These are phyloP conservation scores for Mucor indicus DNA, from an alignment of 371 early-diverging fungal species.

Conservation along the genomic window DNA sequence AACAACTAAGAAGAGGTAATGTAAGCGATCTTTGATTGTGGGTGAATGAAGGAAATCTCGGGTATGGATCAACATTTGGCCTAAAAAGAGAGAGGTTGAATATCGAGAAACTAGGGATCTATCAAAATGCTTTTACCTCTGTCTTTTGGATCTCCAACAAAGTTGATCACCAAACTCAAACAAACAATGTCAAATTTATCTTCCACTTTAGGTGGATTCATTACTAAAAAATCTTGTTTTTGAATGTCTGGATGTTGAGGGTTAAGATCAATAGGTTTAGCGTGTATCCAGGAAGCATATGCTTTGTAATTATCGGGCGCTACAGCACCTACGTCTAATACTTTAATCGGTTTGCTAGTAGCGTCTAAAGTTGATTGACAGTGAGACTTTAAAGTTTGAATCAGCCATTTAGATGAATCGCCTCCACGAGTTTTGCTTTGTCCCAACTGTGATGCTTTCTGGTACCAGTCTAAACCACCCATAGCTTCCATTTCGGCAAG, in stretches of 20 bases:
- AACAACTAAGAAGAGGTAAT: slow-evolving; percentile 75
- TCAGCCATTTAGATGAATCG: slow-evolving; percentile 83
- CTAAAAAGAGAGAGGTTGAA: slow-evolving; percentile 11
- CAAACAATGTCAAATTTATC: slow-evolving; percentile 75
- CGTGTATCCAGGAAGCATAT: slow-evolving; percentile 64
- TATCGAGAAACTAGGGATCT: neutral
- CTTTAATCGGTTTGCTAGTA: slow-evolving; percentile 31
- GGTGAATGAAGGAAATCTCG: slow-evolving; percentile 35
- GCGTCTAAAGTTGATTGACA: slow-evolving; percentile 4
- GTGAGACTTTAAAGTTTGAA: slow-evolving; percentile 45
- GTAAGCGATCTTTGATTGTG: slow-evolving; percentile 21
- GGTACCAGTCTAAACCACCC: slow-evolving; percentile 89
- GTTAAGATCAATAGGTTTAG: slow-evolving; percentile 82
- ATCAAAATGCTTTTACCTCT: slow-evolving; percentile 49
- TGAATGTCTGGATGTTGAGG: slow-evolving; percentile 71
- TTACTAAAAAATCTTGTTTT: slow-evolving; percentile 78
- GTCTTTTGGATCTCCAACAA: slow-evolving; percentile 76
- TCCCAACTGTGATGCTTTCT: slow-evolving; percentile 78
- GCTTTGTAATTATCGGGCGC: slow-evolving; percentile 72
- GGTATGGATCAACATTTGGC: slow-evolving; percentile 48
- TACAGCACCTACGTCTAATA: slow-evolving; percentile 90
- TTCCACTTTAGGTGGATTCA: slow-evolving; percentile 30
- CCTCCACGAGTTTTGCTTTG: slow-evolving; percentile 81
- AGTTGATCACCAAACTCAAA: slow-evolving; percentile 86
- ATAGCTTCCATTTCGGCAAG: slow-evolving; percentile 70